Conservation (phyloP, 148 eudicot genomes). For the Silene conica region DNA sequence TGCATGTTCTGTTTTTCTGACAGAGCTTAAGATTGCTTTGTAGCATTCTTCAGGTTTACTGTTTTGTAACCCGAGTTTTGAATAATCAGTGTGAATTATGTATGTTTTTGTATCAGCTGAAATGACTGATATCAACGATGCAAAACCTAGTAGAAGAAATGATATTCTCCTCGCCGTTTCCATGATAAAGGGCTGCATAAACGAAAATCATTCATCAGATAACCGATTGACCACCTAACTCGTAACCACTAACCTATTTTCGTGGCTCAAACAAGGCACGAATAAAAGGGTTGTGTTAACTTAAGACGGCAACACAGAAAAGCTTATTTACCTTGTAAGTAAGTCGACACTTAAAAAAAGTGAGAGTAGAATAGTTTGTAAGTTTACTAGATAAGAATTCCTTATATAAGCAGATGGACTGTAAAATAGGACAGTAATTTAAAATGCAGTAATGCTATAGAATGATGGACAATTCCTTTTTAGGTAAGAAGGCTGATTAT, state of each 20-base stretch:
- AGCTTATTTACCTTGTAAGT: conserved; percentile 11
- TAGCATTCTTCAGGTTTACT: conserved; percentile 33
- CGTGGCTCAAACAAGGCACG: too few species aligned
- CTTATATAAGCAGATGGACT: conserved; percentile 17
- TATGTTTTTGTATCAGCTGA: conserved; percentile 31
- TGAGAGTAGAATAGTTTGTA: not conserved
- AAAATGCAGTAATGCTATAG: not conserved
- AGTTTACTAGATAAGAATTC: not conserved
- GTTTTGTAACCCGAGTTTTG: conserved; percentile 28
- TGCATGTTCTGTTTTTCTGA: conserved; percentile 3
- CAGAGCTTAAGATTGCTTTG: not conserved
- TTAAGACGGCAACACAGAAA: not conserved
- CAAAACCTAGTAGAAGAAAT: conserved; percentile 21
- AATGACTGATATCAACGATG: conserved; percentile 24
- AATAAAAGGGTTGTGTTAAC: too few species aligned
- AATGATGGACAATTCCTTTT: not conserved
- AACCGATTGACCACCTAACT: not conserved
- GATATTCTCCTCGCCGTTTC: conserved; percentile 11
- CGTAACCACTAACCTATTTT: not conserved
- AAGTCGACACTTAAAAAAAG: not conserved
- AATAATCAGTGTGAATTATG: conserved; percentile 51
- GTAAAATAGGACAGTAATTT: not conserved
- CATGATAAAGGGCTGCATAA: not conserved
- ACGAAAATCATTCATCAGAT: not conserved
- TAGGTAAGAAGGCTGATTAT: too few species aligned